phyloP scores from a whole-genome alignment of 768 basidiomycete genomes.

The Kwoniella botswanensis region DNA sequence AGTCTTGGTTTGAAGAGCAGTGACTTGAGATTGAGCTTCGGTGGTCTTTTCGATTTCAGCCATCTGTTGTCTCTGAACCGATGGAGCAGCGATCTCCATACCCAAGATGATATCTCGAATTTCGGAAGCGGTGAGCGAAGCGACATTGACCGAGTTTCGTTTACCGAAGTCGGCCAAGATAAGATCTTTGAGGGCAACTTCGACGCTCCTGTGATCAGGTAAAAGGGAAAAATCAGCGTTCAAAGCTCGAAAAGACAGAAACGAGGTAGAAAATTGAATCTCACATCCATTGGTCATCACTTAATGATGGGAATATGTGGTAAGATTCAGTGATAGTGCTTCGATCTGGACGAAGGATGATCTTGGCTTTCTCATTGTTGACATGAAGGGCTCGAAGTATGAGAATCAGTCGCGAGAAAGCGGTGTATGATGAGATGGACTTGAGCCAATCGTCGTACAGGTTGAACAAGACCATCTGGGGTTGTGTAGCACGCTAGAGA shows the following conservation, averaged over 20 bases:
- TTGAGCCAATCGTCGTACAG: constrained; percentile 99
- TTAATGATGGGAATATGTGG: constrained; percentile 66
- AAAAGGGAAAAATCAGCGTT: too few relatives aligned
- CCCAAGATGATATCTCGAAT: constrained; percentile 98
- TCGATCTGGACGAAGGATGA: constrained; percentile 96
- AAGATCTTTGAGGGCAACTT: constrained; percentile 97
- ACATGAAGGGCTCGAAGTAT: constrained; percentile 95
- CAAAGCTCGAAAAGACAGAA: too few relatives aligned
- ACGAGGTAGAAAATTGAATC: too few relatives aligned
- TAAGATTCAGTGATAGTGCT: constrained; percentile 95
- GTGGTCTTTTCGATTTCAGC: constrained; percentile 96
- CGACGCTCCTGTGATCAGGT: constrained; percentile 59
- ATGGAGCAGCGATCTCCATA: constrained; percentile 76
- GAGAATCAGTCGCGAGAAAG: constrained; percentile 97
- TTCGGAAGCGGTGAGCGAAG: constrained; percentile 93
- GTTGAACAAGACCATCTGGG: constrained; percentile 98
- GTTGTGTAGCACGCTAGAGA: constrained; percentile 80
- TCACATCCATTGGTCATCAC: constrained; percentile 20
- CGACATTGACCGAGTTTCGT: constrained; percentile 97
- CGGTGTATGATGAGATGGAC: constrained; percentile 97
- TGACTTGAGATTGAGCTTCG: constrained; percentile 92
- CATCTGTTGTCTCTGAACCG: constrained; percentile 93
- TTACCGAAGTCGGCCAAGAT: constrained; percentile 96
- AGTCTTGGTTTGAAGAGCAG: constrained; percentile 95
- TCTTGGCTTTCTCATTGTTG: constrained; percentile 99